Evolutionary conservation across 495 filamentous ascomycete genomes (phyloP).

Genomic region (Talaromyces stipitatus): DNA sequence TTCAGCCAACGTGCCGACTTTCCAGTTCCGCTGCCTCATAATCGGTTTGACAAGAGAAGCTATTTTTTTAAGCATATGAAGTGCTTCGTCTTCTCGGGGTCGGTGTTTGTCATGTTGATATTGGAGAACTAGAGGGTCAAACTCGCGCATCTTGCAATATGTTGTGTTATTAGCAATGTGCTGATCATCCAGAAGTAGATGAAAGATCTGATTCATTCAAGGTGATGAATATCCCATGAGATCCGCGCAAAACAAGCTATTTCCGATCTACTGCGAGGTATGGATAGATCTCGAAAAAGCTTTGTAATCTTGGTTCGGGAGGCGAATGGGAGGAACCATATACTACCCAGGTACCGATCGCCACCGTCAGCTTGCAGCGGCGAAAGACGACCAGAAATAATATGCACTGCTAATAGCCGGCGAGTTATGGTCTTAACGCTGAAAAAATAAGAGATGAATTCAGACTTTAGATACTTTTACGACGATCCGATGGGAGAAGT

Average conservation of each 20-base stretch:
- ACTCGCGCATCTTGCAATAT: conserved; percentile 47
- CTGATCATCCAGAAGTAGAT: no score
- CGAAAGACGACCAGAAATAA: not conserved
- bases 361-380: not conserved
- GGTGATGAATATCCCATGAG: not conserved
- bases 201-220: not conserved
- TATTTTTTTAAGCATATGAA: conserved; percentile 71
- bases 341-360: not conserved
- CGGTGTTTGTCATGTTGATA: conserved; percentile 74
- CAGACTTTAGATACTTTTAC: not conserved
- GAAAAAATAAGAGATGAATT: not conserved
- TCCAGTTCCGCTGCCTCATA: conserved; percentile 82
- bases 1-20: conserved; percentile 70
- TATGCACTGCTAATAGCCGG: not conserved
- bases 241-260: not conserved
- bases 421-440: not conserved
- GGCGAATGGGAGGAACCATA: not conserved
- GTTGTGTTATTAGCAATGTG: no score
- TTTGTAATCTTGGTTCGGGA: conserved; percentile 5
- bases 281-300: conserved; percentile 6
- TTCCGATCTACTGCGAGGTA: not conserved
- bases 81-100: conserved; percentile 68
- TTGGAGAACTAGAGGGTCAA: conserved; percentile 62
- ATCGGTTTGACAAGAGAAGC: conserved; percentile 92
- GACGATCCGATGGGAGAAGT: not conserved